Conservation (phyloP, 148 eudicot species). For the Polygonum maritimum region DNA sequence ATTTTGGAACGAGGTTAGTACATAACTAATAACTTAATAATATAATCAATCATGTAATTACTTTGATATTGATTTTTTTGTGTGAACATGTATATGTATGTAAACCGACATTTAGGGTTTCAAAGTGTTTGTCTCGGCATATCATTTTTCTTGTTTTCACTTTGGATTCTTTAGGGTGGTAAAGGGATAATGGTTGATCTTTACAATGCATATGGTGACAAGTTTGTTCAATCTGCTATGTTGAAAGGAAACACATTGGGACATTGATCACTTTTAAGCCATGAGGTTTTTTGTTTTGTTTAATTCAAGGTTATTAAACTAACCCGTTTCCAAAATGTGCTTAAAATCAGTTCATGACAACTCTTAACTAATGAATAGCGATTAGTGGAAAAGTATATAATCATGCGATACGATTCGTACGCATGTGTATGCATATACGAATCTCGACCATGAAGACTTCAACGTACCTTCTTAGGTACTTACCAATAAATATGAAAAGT, state of each 20-base stretch:
- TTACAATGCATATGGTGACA: conserved; percentile 4
- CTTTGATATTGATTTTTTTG: neutral
- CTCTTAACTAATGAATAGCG: neutral
- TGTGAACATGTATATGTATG: conserved; percentile 2
- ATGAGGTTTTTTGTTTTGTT: neutral
- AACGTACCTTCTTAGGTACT: neutral
- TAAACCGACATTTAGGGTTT: conserved; percentile 9
- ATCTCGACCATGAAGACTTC: neutral
- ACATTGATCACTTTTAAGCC: neutral
- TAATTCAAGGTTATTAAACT: neutral
- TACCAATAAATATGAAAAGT: neutral
- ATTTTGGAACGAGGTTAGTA: too few species aligned
- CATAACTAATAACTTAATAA: too few species aligned
- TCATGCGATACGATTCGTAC: neutral
- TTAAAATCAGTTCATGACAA: neutral
- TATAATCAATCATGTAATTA: neutral
- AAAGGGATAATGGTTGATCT: neutral
- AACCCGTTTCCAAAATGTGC: neutral
- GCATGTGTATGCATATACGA: neutral
- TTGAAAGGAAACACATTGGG: neutral
- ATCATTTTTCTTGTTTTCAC: conserved; percentile 2
- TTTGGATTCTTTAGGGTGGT: neutral
- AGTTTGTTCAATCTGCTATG: conserved; percentile 1
- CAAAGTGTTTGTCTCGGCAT: neutral
- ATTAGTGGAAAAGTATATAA: neutral